These are phyloP conservation scores for Ramularia endophylla DNA, from an alignment of 2,329 filamentous ascomycete species.

Conservation along the genomic window DNA sequence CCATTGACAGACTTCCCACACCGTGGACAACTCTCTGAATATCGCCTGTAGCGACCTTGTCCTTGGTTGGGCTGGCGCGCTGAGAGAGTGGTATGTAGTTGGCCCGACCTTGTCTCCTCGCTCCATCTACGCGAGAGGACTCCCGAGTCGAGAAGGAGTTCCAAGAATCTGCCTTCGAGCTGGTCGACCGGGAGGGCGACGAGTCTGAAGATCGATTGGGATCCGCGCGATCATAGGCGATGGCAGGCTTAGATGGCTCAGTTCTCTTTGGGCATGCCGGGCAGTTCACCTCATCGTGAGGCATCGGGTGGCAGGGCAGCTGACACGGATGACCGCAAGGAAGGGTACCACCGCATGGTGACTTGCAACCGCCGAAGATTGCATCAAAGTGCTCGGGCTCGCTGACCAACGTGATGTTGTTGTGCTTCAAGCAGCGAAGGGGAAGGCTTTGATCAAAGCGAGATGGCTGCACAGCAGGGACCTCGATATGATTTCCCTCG, in stretches of 20 bases:
- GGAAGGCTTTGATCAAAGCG: conserved; percentile 23
- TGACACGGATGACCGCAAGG: conserved; percentile 50
- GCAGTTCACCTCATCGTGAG: conserved; percentile 28
- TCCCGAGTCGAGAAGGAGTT: conserved; percentile 16
- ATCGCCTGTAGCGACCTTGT: too few species aligned
- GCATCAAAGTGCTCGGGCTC: conserved; percentile 50
- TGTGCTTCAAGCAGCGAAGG: conserved; percentile 25
- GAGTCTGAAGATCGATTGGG: background rate
- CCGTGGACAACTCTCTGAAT: too few species aligned
- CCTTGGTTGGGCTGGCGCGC: too few species aligned
- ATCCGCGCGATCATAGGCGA: background rate
- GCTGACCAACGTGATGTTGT: conserved; percentile 18
- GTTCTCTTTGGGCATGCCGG: conserved; percentile 22
- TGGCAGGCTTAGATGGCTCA: background rate
- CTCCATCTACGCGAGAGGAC: conserved; percentile 2
- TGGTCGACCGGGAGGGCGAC: background rate
- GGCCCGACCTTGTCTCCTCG: too few species aligned
- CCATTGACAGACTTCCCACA: too few species aligned
- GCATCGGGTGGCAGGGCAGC: conserved; percentile 47
- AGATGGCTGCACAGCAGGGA: conserved; percentile 12
- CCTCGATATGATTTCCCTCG: conserved; percentile 9
- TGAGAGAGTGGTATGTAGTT: too few species aligned
- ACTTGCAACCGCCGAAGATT: conserved; percentile 49
- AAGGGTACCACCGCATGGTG: conserved; percentile 40
- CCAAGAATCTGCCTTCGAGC: conserved; percentile 10